Evolutionary conservation across 202 grass and related monocot species (phyloP), one percentile per base, ranked within the genome.

Genomic region (Schoenoplectus triqueter): DNA sequence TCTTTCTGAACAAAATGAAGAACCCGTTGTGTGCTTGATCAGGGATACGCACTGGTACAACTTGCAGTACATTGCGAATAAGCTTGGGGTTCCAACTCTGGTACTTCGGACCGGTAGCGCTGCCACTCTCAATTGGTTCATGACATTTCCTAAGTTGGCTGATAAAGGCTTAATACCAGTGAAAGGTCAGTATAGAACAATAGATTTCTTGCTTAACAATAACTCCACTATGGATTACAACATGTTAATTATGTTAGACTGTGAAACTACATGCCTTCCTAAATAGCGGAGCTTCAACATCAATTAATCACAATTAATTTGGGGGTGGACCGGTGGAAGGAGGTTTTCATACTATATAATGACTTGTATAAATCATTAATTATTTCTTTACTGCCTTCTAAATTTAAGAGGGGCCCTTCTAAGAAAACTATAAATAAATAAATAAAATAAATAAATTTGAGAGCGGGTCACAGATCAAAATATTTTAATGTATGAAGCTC

Each of bases 61-160:
- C 31, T 22, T 84, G 2, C 74, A 85, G 15, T 19, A 42, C 1
- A 66, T 66, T 4, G 87, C 90, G 11, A 85, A 80, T 67, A 80
- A 69, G 51, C 81, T 89, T 5, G 85, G 84, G 39, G 65, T 92
- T 18, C 39, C 67, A 39, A 74, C 87, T 6, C 80, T 92, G 6
- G 76, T 80, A 2, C 57, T 92, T 7, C 69, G 81, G 80, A 89
- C 90, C 7, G 70, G 80, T 77, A 87, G 74, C 11, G 84, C 88
- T 2, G 86, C 86, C 13, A 61, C 18, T 9, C 68, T 85, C 69
- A 59, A 60, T 14, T 64, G 44, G 59, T 78, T 77, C 62, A 1
- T 65, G 48, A 47, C 20, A 10, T 86, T 50, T 87, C 78, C 68
- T 15, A 15, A 10, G 0, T 60, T 90, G 1, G 47, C 45, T 20